Evolutionary conservation across 306 rosid species (phyloP), one percentile per base, ranked within the genome.

Genomic region (Cicer cuneatum): DNA sequence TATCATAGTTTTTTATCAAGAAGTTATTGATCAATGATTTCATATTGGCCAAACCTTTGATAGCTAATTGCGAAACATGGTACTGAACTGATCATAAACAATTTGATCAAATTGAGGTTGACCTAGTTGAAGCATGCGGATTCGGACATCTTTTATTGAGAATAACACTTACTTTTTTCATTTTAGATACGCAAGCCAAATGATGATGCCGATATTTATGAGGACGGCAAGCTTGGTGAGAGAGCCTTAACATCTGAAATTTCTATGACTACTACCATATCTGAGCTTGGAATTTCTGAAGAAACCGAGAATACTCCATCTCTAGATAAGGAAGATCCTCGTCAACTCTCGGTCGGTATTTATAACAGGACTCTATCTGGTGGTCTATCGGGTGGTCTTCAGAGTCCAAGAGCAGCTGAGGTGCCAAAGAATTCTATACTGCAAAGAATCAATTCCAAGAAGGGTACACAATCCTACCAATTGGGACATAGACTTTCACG

Each of bases 371-470:
- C 97, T 2, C 85, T 94, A 46, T 94, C 99, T 1, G 99, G 96
- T 10, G 99, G 97, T 42, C 96, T 94, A 46, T 94, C 99, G 2
- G 99, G 96, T 10, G 99, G 97, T 42, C 96, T 94, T 77, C 93
- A 88, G 46, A 92, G 97, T 64, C 99, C 95, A n/a, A 89, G 90
- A 76, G 80, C 93, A 74, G 84, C 93, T 6, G 96, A 92, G 41
- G 92, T 94, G 10, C 90, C 96, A 2, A 80, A 80, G 75, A 85
- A 67, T 61, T 80, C 93, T 38, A 90, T 94, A 77, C 62, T 94
- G 82, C 80, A 84, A 67, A 79, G 97, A 83, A 94, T 94, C 84
- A 94, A 92, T 80, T 94, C 97, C 72, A 92, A 90, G 89, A 91
- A 86, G 75, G 86, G 74, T 5, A 77, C 85, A 7, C 84, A 82